Evolutionary conservation across 768 basidiomycete species (phyloP).

Genomic region (Tephrocybe sp.): DNA sequence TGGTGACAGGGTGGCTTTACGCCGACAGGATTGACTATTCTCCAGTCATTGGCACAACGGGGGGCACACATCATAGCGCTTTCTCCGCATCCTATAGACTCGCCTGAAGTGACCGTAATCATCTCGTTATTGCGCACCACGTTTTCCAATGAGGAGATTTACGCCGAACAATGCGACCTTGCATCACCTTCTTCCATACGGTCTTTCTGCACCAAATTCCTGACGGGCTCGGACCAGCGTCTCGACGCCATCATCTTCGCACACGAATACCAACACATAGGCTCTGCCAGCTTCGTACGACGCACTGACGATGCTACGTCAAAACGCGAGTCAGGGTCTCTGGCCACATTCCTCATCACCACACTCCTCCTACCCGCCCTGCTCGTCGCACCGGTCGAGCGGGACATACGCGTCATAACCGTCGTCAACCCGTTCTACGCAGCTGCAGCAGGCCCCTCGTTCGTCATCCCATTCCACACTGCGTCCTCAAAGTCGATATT

Average conservation of each 20-base stretch:
- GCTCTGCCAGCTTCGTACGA: slow-evolving; percentile 36
- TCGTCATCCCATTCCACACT: slow-evolving; percentile 24
- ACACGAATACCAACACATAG: slow-evolving; percentile 74
- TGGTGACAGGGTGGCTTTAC: slow-evolving; percentile 68
- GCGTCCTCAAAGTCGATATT: slow-evolving; percentile 34
- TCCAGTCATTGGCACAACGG: slow-evolving; percentile 65
- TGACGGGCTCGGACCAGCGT: slow-evolving; percentile 62
- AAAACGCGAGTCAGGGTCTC: slow-evolving; percentile 46
- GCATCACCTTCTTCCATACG: slow-evolving; percentile 65
- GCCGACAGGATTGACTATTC: slow-evolving; percentile 65
- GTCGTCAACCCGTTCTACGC: slow-evolving; percentile 90
- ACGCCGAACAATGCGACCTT: slow-evolving; percentile 77
- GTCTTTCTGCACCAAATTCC: slow-evolving; percentile 67
- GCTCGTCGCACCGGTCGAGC: slow-evolving; percentile 80
- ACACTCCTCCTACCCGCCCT: slow-evolving; percentile 80
- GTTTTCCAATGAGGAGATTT: slow-evolving; percentile 76
- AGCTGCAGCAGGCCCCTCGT: slow-evolving; percentile 58
- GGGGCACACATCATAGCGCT: slow-evolving; percentile 83
- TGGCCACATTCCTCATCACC: slow-evolving; percentile 76
- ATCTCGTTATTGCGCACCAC: slow-evolving; percentile 66
- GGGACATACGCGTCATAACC: slow-evolving; percentile 87
- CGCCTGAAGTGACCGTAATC: slow-evolving; percentile 55
- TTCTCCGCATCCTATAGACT: slow-evolving; percentile 56
- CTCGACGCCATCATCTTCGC: slow-evolving; percentile 79
- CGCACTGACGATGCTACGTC: slow-evolving; percentile 28